These are phyloP conservation scores for Lipomyces orientalis DNA, from an alignment of 805 yeast genomes.

Conservation along the genomic window DNA sequence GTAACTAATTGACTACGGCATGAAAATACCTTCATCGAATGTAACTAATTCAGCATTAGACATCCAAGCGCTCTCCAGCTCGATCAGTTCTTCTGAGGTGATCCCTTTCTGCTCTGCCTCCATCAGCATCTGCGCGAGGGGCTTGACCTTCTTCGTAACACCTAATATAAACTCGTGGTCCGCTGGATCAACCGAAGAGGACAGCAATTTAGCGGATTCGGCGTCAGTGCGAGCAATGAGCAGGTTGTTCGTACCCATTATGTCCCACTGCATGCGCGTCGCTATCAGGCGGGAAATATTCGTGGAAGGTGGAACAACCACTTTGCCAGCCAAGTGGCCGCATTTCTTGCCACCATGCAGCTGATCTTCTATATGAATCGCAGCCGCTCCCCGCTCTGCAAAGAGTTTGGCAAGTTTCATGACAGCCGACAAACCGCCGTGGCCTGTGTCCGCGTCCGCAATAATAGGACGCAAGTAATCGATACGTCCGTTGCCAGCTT, in stretches of 20 bases:
- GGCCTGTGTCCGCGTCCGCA: constrained; percentile 73
- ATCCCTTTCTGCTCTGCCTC: constrained; percentile 53
- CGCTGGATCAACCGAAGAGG: constrained; percentile 58
- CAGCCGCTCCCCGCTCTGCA: constrained; percentile 72
- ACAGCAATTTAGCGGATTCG: constrained; percentile 58
- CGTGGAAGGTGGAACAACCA: constrained; percentile 63
- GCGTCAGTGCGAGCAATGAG: constrained; percentile 68
- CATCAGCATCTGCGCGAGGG: constrained; percentile 54
- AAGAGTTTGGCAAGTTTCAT: constrained; percentile 69
- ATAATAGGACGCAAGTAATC: constrained; percentile 66
- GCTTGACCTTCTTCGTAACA: constrained; percentile 46
- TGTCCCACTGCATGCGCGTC: constrained; percentile 67
- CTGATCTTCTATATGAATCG: constrained; percentile 69
- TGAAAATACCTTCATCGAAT: constrained; percentile 55
- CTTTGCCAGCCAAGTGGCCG: constrained; percentile 68
- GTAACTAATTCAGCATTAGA: constrained; percentile 51
- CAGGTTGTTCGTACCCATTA: constrained; percentile 63
- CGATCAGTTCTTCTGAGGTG: constrained; percentile 46
- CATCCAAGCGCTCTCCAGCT: constrained; percentile 57
- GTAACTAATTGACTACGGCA: constrained; percentile 37
- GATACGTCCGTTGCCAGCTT: constrained; percentile 42
- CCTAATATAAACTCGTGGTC: constrained; percentile 66
- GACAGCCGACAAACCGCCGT: constrained; percentile 65
- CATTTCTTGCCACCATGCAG: constrained; percentile 70
- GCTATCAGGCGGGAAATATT: constrained; percentile 62